Evolutionary conservation across 2,329 filamentous ascomycete genomes (phyloP), one percentile per base, ranked within the genome.

Genomic region (Ophiostoma himal-ulmi): DNA sequence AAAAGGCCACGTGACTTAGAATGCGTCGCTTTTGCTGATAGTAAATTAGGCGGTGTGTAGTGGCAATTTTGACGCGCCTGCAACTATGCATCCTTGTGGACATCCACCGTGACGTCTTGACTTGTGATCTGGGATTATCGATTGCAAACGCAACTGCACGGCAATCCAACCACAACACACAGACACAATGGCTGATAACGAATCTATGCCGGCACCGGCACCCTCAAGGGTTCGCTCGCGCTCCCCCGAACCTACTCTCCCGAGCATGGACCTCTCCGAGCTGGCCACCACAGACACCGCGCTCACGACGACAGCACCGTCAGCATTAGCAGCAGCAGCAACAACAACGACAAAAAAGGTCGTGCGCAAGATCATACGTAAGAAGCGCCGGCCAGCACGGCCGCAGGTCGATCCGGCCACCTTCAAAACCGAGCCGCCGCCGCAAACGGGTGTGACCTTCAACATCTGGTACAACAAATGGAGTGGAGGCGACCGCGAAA

Each of bases 391-490:
- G 54, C 95, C 95, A 41, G 95, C 95, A 66, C 89, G 94, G 71
- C 91, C 91, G 0, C 95, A 99, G 81, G 90, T 97, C 76, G 95
- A 99, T 77, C 88, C 93, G 1, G 88, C 90, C 57, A 89, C 89
- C 62, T 86, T 96, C 81, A 92, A 91, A 75, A 90, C 90, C 44
- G 93, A 97, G 76, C 91, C 92, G 4, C 93, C 94, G 20, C 91
- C 92, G 1, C 94, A 98, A 77, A 98, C 94, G 0, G 95, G 95
- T 69, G 96, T 92, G 0, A 93, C 94, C 71, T 99, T 95, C 85
- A 99, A 99, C 80, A 96, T 96, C 77, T 97, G 94, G 94, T 97
- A 97, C 82, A 97, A 97, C 83, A 98, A 97, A 81, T 98, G 94
- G 94, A 91, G 90, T 0, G 95, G 95, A 74, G 95, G 95, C 77